Base-by-base conservation (phyloP, 768 basidiomycete species). In the Paxillus ammoniavirescens region DNA sequence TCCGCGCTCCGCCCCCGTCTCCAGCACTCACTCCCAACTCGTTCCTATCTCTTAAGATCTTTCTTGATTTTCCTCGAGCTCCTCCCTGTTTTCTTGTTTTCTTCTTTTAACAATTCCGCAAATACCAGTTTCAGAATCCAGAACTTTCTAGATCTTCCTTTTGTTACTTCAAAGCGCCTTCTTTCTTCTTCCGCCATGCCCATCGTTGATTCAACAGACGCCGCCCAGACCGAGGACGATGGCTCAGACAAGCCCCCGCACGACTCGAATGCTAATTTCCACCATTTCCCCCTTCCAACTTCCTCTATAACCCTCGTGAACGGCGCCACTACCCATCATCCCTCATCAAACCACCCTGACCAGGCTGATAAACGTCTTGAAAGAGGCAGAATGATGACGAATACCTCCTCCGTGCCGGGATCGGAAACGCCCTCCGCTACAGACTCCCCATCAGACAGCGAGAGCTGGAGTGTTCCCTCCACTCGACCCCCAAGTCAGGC, bases 221-320 rank as follows among this genome's bases (percentile, higher is more conserved):
- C 81, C 37, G 62, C 80, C 26, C 77, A 78, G 61, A 68, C 77
- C 47, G 83, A 85, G 56, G 75, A 77, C 53, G 84, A 86, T 63
- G 72, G 78, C 52, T 73, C 82, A 63, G 84, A 86, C 68, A 83
- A 81, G 73, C 82, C 82, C 26, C 79, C 82, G 59, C 75, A 76
- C 26, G 26, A 26, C 26, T 66, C 65, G 53, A 58, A 45, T 54
- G 63, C 56, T 45, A 58, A 49, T 57, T 52, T 50, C 53, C 55
- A 42, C 56, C 40, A 56, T 53, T 46, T 42, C 52, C 52, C 45
- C 53, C 52, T 31, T 14, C 33, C 45, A 5, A 54, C 35, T 14
- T 44, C 60, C 45, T 38, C 37, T 17, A 50, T 54, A 53, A 58
- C 65, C 26, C n/a, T 57, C 42, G 47, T 50, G 55, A 56, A 56